phyloP scores from a whole-genome alignment of 1,139 yeast genomes.

The Kodamaea suecica region DNA sequence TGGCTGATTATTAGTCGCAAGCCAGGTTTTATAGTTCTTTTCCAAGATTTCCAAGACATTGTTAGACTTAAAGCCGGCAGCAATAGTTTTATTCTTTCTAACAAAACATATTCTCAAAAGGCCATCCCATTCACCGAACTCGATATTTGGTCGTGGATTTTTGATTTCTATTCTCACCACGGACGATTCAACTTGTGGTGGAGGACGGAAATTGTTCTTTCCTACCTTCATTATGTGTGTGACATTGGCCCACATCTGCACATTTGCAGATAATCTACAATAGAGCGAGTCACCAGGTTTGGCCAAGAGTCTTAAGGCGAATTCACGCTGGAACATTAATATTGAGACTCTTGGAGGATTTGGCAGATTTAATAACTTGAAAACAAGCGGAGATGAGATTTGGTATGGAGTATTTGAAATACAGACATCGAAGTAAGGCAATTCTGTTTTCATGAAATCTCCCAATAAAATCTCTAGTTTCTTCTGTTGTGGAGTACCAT shows the following conservation, averaged over 20 bases:
- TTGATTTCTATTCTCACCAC: constrained; percentile 93
- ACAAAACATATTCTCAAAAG: constrained; percentile 85
- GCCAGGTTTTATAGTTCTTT: constrained; percentile 78
- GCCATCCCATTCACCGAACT: constrained; percentile 97
- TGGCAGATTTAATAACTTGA: constrained; percentile 86
- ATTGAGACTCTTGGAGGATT: constrained; percentile 93
- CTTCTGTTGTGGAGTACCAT: constrained; percentile 90
- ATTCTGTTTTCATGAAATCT: constrained; percentile 92
- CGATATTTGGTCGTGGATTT: constrained; percentile 86
- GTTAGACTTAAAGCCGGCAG: constrained; percentile 86
- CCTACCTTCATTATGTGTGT: constrained; percentile 99
- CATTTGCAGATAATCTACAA: constrained; percentile 92
- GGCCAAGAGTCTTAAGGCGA: constrained; percentile 88
- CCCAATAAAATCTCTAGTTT: constrained; percentile 89
- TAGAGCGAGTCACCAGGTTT: constrained; percentile 93
- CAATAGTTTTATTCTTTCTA: constrained; percentile 86
- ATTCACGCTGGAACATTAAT: constrained; percentile 97
- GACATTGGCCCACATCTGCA: constrained; percentile 99
- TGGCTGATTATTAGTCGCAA: constrained; percentile 56
- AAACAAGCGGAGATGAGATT: constrained; percentile 93
- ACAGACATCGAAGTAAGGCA: constrained; percentile 94
- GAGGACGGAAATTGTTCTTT: constrained; percentile 93
- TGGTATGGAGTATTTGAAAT: constrained; percentile 98
- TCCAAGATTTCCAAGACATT: constrained; percentile 84
- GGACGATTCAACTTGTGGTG: constrained; percentile 97